Evolutionary conservation across 2,329 filamentous ascomycete species (phyloP), one percentile per base, ranked within the genome.

Genomic region (Colletotrichum tanaceti): DNA sequence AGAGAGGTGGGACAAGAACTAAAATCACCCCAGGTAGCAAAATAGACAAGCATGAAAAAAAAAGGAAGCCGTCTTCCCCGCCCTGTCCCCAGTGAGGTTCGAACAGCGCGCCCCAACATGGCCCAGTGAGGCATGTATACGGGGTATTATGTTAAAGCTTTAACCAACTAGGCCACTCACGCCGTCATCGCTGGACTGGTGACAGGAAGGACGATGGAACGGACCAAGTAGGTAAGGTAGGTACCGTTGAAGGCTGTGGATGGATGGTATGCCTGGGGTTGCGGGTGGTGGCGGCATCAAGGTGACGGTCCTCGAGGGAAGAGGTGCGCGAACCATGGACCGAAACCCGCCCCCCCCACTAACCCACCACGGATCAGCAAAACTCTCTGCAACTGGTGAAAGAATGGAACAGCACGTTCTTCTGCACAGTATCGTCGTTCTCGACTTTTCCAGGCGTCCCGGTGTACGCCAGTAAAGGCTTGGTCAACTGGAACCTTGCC

Each of bases 401-500:
- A 22, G 75, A 81, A 32, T 73, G 74, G 24, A 73, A 82, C 24
- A 77, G 80, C n/a, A 83, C 80, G 14, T 86, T 85, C 72, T 86
- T 84, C 73, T 86, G 83, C 71, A 82, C 81, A 4, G 83, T 82
- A 0, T 86, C 85, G 1, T 85, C 82, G 0, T 88, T 87, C 72
- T 81, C 83, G 64, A 77, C 80, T 0, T 87, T 86, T 69, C 85
- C 85, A 0, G 85, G 84, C 0, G 75, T 87, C 10, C 85, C 85
- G 0, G 80, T 88, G n/a, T 83, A 87, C 72, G 83, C 84, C 1
- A 85, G 81, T 16, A 81, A 79, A 64, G 84, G 87, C 72, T 74
- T 88, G 18, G 71, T 79, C 24, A 81, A 82, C 62, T 88, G 85
- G 84, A 83, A 81, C 68, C 77, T 82, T 5, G 73, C 76, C 59